Conservation (phyloP, 306 rosid genomes). For the Cucumis hystrix region DNA sequence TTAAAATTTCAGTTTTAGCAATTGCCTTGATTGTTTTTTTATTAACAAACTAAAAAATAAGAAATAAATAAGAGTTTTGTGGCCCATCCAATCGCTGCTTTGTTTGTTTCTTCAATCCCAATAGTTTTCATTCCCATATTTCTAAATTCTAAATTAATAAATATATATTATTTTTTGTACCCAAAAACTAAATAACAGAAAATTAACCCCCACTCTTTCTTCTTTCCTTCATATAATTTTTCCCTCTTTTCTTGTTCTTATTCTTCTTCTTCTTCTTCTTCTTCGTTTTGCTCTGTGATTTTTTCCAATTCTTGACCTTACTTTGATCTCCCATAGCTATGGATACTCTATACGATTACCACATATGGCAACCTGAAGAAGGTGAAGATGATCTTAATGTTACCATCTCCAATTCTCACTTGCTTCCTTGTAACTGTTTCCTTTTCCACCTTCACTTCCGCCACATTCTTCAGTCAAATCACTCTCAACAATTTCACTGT, state of each 20-base stretch:
- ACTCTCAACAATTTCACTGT: background rate
- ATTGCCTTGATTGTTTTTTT: too few species aligned
- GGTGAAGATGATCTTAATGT: constrained; percentile 1
- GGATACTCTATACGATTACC: constrained; percentile 18
- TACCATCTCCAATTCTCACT: constrained; percentile 8
- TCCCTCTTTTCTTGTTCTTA: background rate
- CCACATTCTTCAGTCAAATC: constrained; percentile 12
- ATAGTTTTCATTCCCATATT: background rate
- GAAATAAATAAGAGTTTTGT: background rate
- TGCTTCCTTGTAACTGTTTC: constrained; percentile 13
- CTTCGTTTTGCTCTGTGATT: background rate
- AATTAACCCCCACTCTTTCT: background rate
- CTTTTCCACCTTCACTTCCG: constrained; percentile 9
- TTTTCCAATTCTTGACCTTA: constrained; percentile 5
- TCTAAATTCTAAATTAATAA: background rate
- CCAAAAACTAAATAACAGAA: background rate
- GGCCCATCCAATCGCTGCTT: background rate
- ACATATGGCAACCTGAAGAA: background rate
- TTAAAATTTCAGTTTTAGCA: too few species aligned
- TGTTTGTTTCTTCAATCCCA: background rate
- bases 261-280: background rate
- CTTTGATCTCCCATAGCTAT: constrained; percentile 1
- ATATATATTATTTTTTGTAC: background rate
- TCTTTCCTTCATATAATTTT: background rate
- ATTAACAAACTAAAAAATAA: background rate